These are phyloP conservation scores for Hortiboletus campestris DNA, from an alignment of 768 basidiomycete species.

Conservation along the genomic window DNA sequence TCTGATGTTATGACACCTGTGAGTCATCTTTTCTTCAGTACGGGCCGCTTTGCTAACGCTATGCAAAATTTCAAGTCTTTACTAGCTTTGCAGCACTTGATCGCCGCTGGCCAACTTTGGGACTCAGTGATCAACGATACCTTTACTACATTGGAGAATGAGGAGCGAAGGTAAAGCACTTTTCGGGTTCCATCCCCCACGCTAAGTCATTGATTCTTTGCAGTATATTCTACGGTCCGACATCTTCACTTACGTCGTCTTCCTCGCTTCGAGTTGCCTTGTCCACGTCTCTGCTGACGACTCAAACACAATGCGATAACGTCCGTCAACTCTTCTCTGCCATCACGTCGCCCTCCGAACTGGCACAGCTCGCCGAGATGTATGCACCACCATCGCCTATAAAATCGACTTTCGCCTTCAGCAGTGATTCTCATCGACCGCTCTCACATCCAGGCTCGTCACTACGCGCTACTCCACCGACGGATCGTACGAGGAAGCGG, in stretches of 20 bases:
- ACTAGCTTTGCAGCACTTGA: constrained; percentile 62
- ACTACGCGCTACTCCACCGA: constrained; percentile 14
- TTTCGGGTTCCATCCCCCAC: neutral
- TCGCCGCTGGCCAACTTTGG: constrained; percentile 68
- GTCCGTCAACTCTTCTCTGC: constrained; percentile 77
- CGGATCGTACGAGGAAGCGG: constrained; percentile 46
- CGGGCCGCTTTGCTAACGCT: neutral
- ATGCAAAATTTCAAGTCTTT: constrained; percentile 48
- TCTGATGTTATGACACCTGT: constrained; percentile 55
- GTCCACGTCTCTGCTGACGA: constrained; percentile 70
- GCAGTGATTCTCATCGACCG: constrained; percentile 37
- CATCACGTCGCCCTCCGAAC: constrained; percentile 65
- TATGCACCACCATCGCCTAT: constrained; percentile 76
- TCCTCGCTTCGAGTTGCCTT: constrained; percentile 61
- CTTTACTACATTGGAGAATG: constrained; percentile 60
- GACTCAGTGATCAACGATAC: constrained; percentile 72
- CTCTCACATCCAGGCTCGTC: constrained; percentile 42
- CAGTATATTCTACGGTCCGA: constrained; percentile 40
- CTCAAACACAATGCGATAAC: constrained; percentile 78
- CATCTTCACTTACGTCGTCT: constrained; percentile 34
- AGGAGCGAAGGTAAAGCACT: constrained; percentile 60
- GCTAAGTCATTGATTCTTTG: constrained; percentile 6
- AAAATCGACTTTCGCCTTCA: constrained; percentile 24
- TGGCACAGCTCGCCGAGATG: constrained; percentile 84
- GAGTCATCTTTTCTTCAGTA: constrained; percentile 25